These are phyloP conservation scores for Chaetomiaceae sp. DNA, from an alignment of 2,329 filamentous ascomycete genomes.

Conservation along the genomic window DNA sequence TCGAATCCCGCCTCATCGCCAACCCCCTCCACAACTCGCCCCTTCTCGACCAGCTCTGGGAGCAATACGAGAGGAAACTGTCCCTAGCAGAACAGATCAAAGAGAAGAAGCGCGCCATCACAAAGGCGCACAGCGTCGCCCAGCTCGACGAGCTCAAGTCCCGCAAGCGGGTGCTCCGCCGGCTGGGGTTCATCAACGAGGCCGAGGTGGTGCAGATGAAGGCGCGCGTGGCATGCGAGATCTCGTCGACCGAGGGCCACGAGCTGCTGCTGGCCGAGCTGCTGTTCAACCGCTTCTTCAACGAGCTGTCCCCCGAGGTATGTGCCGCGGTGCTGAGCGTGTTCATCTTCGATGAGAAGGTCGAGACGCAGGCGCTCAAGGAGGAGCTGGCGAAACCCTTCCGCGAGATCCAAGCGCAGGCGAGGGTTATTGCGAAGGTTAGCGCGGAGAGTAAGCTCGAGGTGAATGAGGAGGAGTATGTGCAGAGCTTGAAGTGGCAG, in stretches of 20 bases:
- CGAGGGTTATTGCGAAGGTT: conserved; percentile 84
- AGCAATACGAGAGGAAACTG: conserved; percentile 80
- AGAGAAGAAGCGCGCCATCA: conserved; percentile 79
- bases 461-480: conserved; percentile 92
- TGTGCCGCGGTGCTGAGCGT: conserved; percentile 82
- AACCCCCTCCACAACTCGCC: conserved; percentile 92
- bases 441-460: conserved; percentile 90
- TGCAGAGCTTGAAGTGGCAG: conserved; percentile 84
- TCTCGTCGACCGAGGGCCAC: conserved; percentile 84
- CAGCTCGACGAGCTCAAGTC: conserved; percentile 96
- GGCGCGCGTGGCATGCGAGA: conserved; percentile 94
- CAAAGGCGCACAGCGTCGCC: conserved; percentile 77
- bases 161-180: conserved; percentile 88
- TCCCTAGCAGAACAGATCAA: conserved; percentile 75
- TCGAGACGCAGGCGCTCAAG: conserved; percentile 69
- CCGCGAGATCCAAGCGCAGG: conserved; percentile 81
- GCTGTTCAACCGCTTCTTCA: conserved; percentile 97
- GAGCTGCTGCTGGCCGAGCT: conserved; percentile 90
- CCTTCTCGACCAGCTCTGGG: conserved; percentile 76
- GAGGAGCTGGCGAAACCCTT: conserved; percentile 85
- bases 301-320: conserved; percentile 83
- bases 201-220: conserved; percentile 94
- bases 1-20: conserved; percentile 82
- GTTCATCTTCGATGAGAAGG: conserved; percentile 97
- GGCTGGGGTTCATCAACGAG: conserved; percentile 93